phyloP scores from a whole-genome alignment of 148 eudicot species.

The Rheum nobile region DNA sequence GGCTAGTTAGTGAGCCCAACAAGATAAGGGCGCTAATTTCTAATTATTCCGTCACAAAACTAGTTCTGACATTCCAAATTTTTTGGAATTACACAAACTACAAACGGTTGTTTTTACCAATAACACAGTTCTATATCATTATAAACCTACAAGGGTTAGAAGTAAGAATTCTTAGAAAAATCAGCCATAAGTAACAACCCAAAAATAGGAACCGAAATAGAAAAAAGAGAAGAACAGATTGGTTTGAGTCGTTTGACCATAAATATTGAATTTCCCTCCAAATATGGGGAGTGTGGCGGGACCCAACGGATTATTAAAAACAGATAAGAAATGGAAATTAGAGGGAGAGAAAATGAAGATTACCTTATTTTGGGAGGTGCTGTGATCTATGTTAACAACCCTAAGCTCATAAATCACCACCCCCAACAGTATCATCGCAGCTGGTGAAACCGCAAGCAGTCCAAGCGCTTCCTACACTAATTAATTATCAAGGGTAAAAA shows the following conservation, averaged over 20 bases:
- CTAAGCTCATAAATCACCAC: conserved; percentile 35
- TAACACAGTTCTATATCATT: too few relatives aligned
- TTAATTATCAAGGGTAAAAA: neutral
- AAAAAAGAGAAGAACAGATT: neutral
- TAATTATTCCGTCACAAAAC: too few relatives aligned
- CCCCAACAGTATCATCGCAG: conserved; percentile 32
- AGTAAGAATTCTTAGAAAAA: too few relatives aligned
- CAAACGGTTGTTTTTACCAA: too few relatives aligned
- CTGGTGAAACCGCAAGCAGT: conserved; percentile 36
- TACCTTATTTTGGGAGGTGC: conserved; percentile 20
- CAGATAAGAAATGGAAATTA: too few relatives aligned
- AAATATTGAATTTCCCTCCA: neutral
- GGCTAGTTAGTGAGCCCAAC: too few relatives aligned
- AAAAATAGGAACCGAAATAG: neutral
- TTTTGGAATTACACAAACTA: too few relatives aligned
- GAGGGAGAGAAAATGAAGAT: neutral
- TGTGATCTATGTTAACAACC: conserved; percentile 4
- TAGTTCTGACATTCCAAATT: too few relatives aligned
- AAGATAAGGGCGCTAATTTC: too few relatives aligned
- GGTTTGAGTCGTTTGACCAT: too few relatives aligned
- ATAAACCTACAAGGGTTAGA: too few relatives aligned
- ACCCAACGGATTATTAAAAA: neutral
- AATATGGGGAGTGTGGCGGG: neutral
- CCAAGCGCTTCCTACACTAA: conserved; percentile 40
- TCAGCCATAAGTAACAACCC: too few relatives aligned